phyloP scores from a whole-genome alignment of 139 green algal species.

The Astrephomene gubernaculifera region DNA sequence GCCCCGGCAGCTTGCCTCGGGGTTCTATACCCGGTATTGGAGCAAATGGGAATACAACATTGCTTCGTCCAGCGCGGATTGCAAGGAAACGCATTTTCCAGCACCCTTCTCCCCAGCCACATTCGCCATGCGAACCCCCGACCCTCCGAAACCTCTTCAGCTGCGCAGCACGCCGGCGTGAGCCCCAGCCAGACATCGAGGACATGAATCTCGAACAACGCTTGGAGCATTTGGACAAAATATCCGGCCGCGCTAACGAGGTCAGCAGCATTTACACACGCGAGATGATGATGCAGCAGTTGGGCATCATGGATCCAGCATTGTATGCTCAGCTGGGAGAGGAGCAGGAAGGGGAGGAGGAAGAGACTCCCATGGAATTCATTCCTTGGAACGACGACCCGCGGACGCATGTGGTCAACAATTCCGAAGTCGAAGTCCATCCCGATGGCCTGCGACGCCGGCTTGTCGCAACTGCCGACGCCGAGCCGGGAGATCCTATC shows the following conservation, averaged over 20 bases:
- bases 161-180: background rate
- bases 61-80: too few species aligned
- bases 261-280: background rate
- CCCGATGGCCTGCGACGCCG: background rate
- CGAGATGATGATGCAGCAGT: background rate
- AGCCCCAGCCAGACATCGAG: too few species aligned
- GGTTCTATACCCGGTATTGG: too few species aligned
- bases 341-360: background rate
- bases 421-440: background rate
- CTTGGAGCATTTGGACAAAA: background rate
- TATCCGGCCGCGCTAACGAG: background rate
- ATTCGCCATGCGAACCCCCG: too few species aligned
- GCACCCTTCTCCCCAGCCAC: too few species aligned
- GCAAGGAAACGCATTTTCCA: too few species aligned
- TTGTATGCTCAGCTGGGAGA: background rate
- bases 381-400: constrained; percentile 12
- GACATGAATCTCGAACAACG: constrained; percentile 1
- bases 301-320: background rate
- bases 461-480: background rate
- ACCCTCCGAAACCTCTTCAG: too few species aligned
- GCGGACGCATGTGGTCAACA: background rate
- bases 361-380: background rate
- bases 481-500: background rate
- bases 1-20: background rate
- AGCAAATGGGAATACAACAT: too few species aligned